Conservation (phyloP, 352 stramenopile species). For the Globisporangium heterothallicum region DNA sequence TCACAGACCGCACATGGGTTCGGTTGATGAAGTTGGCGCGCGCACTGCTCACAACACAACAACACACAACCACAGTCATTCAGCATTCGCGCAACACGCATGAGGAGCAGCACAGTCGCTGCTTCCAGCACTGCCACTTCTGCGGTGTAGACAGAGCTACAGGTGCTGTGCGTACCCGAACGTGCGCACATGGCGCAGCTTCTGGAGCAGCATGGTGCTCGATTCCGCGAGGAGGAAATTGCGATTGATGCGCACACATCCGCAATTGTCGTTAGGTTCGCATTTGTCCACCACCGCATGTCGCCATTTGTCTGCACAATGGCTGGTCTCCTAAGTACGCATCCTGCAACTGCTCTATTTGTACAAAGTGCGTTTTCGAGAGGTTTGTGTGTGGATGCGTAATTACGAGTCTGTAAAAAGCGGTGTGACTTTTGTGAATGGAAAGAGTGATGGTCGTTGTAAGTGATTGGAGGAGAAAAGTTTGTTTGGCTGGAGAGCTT, state of each 20-base stretch:
- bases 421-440: neutral
- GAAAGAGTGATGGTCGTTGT: slow-evolving; percentile 34
- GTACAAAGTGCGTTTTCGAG: slow-evolving; percentile 5
- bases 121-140: no score
- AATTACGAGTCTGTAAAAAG: slow-evolving; percentile 15
- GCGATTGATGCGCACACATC: neutral
- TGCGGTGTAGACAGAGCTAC: neutral
- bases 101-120: neutral
- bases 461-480: slow-evolving; percentile 79
- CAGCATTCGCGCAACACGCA: neutral
- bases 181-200: slow-evolving; percentile 1
- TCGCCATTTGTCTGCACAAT: neutral
- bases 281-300: no score
- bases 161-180: slow-evolving; percentile 1
- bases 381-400: neutral
- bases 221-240: neutral
- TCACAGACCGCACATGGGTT: slow-evolving; percentile 17
- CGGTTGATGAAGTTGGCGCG: neutral
- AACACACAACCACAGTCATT: neutral
- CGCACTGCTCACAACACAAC: neutral
- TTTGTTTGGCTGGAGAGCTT: slow-evolving; percentile 13
- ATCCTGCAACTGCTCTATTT: neutral
- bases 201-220: neutral
- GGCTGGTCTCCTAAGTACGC: neutral
- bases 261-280: neutral